Evolutionary conservation across 768 basidiomycete species (phyloP).

Genomic region (Leccinum aurantiacum): DNA sequence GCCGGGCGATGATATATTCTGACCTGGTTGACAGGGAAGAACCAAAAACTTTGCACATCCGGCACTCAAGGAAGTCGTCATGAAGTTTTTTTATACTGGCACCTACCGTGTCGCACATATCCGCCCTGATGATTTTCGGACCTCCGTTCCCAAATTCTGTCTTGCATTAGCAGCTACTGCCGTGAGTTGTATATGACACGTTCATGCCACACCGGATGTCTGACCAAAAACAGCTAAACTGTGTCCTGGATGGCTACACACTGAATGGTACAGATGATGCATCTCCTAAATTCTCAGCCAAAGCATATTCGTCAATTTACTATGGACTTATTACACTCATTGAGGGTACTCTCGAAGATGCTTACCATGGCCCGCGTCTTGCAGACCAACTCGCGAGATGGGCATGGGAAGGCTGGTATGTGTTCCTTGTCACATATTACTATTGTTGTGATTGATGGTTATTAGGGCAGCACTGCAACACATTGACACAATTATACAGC

Average conservation of each 20-base stretch:
- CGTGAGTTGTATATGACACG: background rate
- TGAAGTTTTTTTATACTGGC: background rate
- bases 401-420: background rate
- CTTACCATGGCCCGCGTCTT: background rate
- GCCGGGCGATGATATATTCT: background rate
- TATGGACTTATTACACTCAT: background rate
- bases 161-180: background rate
- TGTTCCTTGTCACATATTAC: background rate
- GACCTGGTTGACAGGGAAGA: background rate
- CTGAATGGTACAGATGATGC: background rate
- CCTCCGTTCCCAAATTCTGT: background rate
- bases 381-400: background rate
- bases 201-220: background rate
- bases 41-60: background rate
- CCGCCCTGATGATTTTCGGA: background rate
- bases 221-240: background rate
- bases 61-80: background rate
- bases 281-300: background rate
- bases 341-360: background rate
- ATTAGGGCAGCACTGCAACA: background rate
- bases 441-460: background rate
- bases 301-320: background rate
- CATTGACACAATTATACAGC: background rate
- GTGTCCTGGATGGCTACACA: background rate
- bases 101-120: background rate